A percentile compares a stretch with the other conserved stretches of the same genome.
These are phyloP conservation scores for Phialophora expanda DNA, from an alignment of 2,329 filamentous ascomycete genomes.

Conservation along the genomic window DNA sequence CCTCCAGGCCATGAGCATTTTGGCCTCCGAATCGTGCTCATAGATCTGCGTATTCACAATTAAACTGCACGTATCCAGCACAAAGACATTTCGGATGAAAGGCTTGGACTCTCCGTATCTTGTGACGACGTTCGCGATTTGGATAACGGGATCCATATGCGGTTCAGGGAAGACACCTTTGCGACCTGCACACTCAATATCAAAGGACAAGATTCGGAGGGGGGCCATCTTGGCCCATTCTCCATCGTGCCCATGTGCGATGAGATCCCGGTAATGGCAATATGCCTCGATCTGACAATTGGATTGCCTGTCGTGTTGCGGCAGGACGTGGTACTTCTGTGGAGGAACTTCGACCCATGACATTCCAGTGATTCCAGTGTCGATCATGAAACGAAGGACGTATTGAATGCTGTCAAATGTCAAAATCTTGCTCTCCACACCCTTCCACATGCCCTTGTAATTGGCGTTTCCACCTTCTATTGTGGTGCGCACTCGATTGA, in stretches of 20 bases:
- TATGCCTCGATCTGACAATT: slow-evolving; percentile 96
- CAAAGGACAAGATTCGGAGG: slow-evolving; percentile 88
- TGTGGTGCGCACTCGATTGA: slow-evolving; percentile 73
- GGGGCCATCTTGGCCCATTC: slow-evolving; percentile 99
- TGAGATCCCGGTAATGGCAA: slow-evolving; percentile 79
- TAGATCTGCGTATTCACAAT: slow-evolving; percentile 96
- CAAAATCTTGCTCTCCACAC: slow-evolving; percentile 71
- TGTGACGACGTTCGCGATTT: slow-evolving; percentile 96
- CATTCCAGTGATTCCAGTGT: slow-evolving; percentile 93
- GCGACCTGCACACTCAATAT: slow-evolving; percentile 97
- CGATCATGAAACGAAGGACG: slow-evolving; percentile 95
- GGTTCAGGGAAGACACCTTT: slow-evolving; percentile 98
- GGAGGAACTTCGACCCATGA: slow-evolving; percentile 91
- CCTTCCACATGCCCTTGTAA: slow-evolving; percentile 89
- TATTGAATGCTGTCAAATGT: slow-evolving; percentile 98
- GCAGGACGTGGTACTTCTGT: slow-evolving; percentile 72
- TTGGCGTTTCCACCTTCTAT: slow-evolving; percentile 81
- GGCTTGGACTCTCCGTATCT: slow-evolving; percentile 93
- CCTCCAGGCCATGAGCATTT: slow-evolving; percentile 92
- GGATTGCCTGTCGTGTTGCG: slow-evolving; percentile 72
- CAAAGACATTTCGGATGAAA: slow-evolving; percentile 96
- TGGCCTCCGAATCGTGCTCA: slow-evolving; percentile 77
- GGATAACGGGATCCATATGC: slow-evolving; percentile 89
- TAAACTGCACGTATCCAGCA: slow-evolving; percentile 84
- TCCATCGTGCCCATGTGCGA: slow-evolving; percentile 85